Base-by-base conservation (phyloP, 768 basidiomycete species). In the Kwoniella newhampshirensis region DNA sequence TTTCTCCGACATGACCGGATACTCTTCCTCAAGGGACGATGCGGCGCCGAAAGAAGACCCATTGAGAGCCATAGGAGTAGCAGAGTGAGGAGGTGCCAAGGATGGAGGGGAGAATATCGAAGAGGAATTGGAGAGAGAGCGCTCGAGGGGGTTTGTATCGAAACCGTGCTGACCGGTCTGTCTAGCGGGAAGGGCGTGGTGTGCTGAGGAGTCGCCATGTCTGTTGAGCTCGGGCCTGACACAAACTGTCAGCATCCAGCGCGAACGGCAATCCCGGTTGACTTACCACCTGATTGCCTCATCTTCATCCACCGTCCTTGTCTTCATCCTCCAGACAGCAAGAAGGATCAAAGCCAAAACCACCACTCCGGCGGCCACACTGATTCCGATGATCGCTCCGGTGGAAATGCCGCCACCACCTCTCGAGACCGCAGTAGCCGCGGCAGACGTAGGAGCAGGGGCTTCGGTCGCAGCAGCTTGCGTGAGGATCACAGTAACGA, bases 261-360 rank as follows among this genome's bases (percentile, higher is more conserved):
- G 12, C 39, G 8, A 20, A 3, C 2, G 3, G 13, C 2, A 15
- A 45, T 45, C 4, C 2, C 35, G n/a, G 7, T 25, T 21, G 4
- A 61, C 64, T 61, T 54, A 68, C 67, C 75, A 76, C 50, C 71
- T 54, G 60, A 76, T 76, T 30, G 65, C 75, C 40, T 76, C 75
- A 45, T 73, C 69, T 42, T 74, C 71, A 52, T 75, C 73, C 3
- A 60, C 54, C 11, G 43, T 57, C 43, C 68, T 55, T 50, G 66
- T 63, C 66, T 68, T 73, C 61, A 73, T 64, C 28, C 73, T 62
- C 73, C 73, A 76, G 15, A 76, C 54, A 4, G 71, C 60, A 59
- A 70, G 70, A 2, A 59, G 57, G 36, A 67, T 61, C 37, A 76
- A 55, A 28, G 46, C 62, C 1, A 76, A 47, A 2, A 73, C 67